Percentiles rank a stretch among this genome's conserved stretches.
Evolutionary conservation across 2,329 filamentous ascomycete genomes (phyloP).

Genomic region (Coleophoma cylindrospora): DNA sequence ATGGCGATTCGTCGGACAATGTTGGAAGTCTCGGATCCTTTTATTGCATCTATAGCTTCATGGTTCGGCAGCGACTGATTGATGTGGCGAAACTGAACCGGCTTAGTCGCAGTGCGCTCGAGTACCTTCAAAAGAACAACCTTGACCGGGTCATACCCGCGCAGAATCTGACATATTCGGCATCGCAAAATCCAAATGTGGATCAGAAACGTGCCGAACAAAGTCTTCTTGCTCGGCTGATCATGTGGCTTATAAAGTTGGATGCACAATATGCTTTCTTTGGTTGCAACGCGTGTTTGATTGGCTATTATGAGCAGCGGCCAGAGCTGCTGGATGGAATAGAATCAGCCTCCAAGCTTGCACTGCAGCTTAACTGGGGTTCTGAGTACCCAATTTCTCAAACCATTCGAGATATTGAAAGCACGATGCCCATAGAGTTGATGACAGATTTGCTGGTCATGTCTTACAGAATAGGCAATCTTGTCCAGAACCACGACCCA

Average conservation of each 20-base stretch:
- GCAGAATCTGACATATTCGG: not conserved
- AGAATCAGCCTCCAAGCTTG: slow-evolving; percentile 6
- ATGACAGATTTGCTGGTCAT: slow-evolving; percentile 8
- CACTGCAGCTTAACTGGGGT: slow-evolving; percentile 10
- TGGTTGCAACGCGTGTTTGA: slow-evolving; percentile 6
- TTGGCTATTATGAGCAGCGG: slow-evolving; percentile 5
- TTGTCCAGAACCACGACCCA: not conserved
- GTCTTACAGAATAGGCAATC: slow-evolving; percentile 1
- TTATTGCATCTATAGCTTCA: slow-evolving; percentile 7
- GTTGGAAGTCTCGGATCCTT: slow-evolving; percentile 5
- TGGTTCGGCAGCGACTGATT: not conserved
- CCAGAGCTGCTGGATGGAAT: not conserved
- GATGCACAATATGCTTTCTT: slow-evolving; percentile 10
- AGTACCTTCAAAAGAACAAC: slow-evolving; percentile 1
- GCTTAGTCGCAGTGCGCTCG: slow-evolving; percentile 2
- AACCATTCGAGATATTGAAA: slow-evolving; percentile 11
- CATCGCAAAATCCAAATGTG: not conserved
- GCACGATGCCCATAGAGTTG: slow-evolving; percentile 8
- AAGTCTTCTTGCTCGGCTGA: slow-evolving; percentile 6
- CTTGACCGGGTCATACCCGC: not conserved
- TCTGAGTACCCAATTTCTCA: slow-evolving; percentile 8
- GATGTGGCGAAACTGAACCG: slow-evolving; percentile 4
- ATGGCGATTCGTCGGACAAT: not conserved
- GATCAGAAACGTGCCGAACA: not conserved
- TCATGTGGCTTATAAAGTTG: slow-evolving; percentile 9